Evolutionary conservation across 2,329 filamentous ascomycete species (phyloP).

Genomic region (Mycocentrospora acerina): DNA sequence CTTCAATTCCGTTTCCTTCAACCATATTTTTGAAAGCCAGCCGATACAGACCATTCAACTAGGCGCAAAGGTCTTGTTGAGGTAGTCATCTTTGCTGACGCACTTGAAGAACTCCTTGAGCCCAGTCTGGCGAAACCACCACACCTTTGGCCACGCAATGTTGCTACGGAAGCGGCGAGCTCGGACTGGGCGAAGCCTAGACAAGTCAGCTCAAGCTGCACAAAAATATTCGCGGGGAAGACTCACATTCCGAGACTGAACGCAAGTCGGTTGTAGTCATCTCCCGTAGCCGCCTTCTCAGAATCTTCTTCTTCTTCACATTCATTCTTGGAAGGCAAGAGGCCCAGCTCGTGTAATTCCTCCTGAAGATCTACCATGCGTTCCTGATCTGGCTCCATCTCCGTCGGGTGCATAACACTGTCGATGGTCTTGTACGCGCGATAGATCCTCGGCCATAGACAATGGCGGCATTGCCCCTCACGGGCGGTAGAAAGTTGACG

Average conservation of each 20-base stretch:
- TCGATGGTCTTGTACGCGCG: conserved; percentile 8
- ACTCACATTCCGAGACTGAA: not conserved
- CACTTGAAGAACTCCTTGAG: not conserved
- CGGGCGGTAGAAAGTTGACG: not conserved
- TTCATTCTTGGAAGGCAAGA: conserved; percentile 9
- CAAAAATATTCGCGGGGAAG: too few species aligned
- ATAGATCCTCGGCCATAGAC: not conserved
- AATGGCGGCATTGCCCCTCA: not conserved
- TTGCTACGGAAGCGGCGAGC: not conserved
- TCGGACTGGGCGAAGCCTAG: not conserved
- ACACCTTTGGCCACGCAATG: conserved; percentile 1
- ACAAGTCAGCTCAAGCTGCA: too few species aligned
- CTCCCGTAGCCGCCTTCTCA: conserved; percentile 1
- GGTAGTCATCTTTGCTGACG: not conserved
- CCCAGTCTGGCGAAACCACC: conserved; percentile 4
- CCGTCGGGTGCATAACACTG: not conserved
- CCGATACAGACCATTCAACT: not conserved
- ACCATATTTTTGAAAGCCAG: too few species aligned
- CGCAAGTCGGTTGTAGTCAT: conserved; percentile 1
- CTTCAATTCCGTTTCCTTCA: too few species aligned
- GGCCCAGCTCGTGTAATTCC: conserved; percentile 9
- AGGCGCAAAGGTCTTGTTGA: not conserved
- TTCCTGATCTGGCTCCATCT: conserved; percentile 7
- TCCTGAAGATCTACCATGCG: conserved; percentile 12
- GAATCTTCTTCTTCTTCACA: conserved; percentile 7